phyloP scores from a whole-genome alignment of 2,329 filamentous ascomycete genomes.

The Metarhizium brunneum region DNA sequence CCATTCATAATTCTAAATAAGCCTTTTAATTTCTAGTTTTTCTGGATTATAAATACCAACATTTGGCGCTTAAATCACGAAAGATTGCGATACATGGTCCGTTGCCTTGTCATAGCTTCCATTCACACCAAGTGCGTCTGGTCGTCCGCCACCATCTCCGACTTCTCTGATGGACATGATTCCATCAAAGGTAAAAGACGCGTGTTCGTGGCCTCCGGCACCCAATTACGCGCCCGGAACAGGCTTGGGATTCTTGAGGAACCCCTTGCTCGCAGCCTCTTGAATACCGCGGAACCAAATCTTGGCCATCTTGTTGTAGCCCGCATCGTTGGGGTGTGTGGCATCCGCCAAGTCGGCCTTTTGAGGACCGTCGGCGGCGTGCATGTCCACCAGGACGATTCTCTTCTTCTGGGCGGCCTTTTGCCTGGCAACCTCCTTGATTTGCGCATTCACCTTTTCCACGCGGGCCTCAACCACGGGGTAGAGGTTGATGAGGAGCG shows the following conservation, averaged over 20 bases:
- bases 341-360: constrained; percentile 20
- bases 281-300: constrained; percentile 23
- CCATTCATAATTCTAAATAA: too few species aligned
- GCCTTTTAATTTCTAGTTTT: too few species aligned
- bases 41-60: too few species aligned
- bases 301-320: constrained; percentile 32
- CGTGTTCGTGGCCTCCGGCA: background rate
- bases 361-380: constrained; percentile 18
- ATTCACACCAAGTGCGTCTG: too few species aligned
- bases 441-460: constrained; percentile 23
- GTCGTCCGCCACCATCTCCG: too few species aligned
- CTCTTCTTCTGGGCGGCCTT: constrained; percentile 19
- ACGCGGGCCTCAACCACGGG: constrained; percentile 18
- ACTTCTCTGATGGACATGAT: too few species aligned
- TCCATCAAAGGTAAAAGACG: too few species aligned
- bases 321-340: constrained; percentile 28
- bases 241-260: constrained; percentile 11
- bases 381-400: constrained; percentile 32
- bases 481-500: constrained; percentile 24
- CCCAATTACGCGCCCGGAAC: background rate
- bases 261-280: constrained; percentile 15
- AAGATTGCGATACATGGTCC: too few species aligned
- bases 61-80: too few species aligned
- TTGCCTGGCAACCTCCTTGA: constrained; percentile 15
- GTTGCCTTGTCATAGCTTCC: too few species aligned